Evolutionary conservation across 148 eudicot species (phyloP).

Genomic region (Camellia japonica): DNA sequence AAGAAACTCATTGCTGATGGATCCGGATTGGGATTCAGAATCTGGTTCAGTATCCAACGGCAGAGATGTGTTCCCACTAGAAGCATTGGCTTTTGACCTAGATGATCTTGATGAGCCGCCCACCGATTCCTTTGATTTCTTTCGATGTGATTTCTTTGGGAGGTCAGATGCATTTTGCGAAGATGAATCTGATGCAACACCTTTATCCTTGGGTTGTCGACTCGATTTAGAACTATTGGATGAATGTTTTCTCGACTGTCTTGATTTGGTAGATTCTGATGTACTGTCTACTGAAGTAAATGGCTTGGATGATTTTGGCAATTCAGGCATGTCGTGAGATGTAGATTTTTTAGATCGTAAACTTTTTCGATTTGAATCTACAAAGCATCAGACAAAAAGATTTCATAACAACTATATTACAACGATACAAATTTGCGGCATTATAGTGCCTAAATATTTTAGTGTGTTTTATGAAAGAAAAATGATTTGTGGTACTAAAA

Average conservation of each 20-base stretch:
- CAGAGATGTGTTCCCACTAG: not conserved
- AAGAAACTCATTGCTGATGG: not conserved
- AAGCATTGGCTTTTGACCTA: slow-evolving; percentile 10
- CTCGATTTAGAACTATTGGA: slow-evolving; percentile 28
- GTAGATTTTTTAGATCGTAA: not conserved
- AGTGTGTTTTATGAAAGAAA: no score
- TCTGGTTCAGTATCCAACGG: not conserved
- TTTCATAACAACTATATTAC: no score
- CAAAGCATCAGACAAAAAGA: not conserved
- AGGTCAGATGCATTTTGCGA: slow-evolving; percentile 38
- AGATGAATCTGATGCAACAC: slow-evolving; percentile 1
- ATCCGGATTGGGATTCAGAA: not conserved
- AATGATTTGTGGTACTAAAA: no score
- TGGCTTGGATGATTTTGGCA: slow-evolving; percentile 27
- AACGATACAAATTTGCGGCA: no score
- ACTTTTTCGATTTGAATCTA: slow-evolving; percentile 16
- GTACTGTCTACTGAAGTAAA: not conserved
- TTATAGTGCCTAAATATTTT: no score
- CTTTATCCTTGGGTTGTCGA: slow-evolving; percentile 10
- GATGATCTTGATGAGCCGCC: slow-evolving; percentile 24
- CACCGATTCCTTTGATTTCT: slow-evolving; percentile 53
- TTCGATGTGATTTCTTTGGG: slow-evolving; percentile 59
- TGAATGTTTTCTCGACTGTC: slow-evolving; percentile 34
- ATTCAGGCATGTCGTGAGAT: slow-evolving; percentile 5
- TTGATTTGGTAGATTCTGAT: slow-evolving; percentile 27